These are phyloP conservation scores for Echinochloa phyllopogon DNA, from an alignment of 176 grass and related monocot species.

Conservation along the genomic window DNA sequence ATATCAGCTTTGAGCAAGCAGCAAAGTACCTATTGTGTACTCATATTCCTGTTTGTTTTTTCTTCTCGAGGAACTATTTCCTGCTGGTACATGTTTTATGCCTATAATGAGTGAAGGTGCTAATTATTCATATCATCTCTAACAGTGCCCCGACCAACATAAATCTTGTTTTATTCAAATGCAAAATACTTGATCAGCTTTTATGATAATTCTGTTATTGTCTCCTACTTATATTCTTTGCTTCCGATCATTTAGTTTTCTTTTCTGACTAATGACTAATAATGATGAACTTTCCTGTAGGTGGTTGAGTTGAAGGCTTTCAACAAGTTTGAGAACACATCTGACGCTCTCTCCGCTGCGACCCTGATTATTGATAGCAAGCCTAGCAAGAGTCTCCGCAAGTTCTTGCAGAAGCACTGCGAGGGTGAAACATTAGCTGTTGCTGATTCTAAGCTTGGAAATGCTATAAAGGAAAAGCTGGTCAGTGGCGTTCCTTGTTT, in stretches of 20 bases:
- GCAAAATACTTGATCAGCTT: not conserved
- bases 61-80: not conserved
- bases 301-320: constrained; percentile 95
- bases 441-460: constrained; percentile 90
- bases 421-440: constrained; percentile 78
- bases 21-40: not conserved
- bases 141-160: not conserved
- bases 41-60: not conserved
- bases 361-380: constrained; percentile 79
- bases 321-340: constrained; percentile 91
- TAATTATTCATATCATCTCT: not conserved
- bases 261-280: not conserved
- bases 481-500: constrained; percentile 28
- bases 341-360: constrained; percentile 71
- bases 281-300: constrained; percentile 30
- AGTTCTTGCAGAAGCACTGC: constrained; percentile 80
- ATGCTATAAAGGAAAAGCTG: constrained; percentile 91
- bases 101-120: not conserved
- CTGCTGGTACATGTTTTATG: not conserved
- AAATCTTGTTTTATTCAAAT: not conserved
- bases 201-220: not conserved
- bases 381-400: constrained; percentile 69
- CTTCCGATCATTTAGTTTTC: not conserved
- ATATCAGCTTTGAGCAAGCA: not conserved
- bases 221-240: not conserved